Conservation (phyloP, 2,329 filamentous ascomycete genomes). For the Aspergillus sp. region DNA sequence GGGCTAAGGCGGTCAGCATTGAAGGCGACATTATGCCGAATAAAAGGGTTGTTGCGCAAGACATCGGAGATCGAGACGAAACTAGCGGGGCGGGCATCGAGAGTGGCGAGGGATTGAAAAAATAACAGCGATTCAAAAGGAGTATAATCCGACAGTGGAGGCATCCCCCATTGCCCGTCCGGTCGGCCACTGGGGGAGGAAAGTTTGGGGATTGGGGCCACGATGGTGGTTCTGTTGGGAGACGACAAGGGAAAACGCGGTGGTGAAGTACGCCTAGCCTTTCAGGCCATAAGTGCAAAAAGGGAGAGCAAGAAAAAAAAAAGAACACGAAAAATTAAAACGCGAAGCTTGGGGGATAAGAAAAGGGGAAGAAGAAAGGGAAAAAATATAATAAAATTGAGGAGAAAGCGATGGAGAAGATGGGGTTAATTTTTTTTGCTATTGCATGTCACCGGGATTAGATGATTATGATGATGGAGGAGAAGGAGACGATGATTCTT, state of each 20-base stretch:
- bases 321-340: slow-evolving; percentile 1
- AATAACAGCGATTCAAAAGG: slow-evolving; percentile 81
- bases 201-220: slow-evolving; percentile 32
- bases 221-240: slow-evolving; percentile 19
- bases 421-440: neutral
- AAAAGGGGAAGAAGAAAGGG: slow-evolving; percentile 8
- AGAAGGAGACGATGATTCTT: neutral
- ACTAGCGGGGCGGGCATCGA: slow-evolving; percentile 60
- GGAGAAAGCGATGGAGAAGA: slow-evolving; percentile 1
- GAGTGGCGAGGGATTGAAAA: slow-evolving; percentile 70
- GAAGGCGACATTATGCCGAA: slow-evolving; percentile 66
- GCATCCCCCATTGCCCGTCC: slow-evolving; percentile 50
- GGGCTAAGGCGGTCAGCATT: slow-evolving; percentile 70
- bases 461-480: neutral
- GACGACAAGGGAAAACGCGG: slow-evolving; percentile 3
- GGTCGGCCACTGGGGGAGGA: slow-evolving; percentile 31
- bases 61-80: slow-evolving; percentile 70
- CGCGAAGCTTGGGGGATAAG: neutral
- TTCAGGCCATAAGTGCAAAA: slow-evolving; percentile 18
- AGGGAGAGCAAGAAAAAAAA: neutral
- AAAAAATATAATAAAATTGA: slow-evolving; percentile 3
- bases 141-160: slow-evolving; percentile 64
- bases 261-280: slow-evolving; percentile 10
- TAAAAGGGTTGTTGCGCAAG: slow-evolving; percentile 67
- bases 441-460: neutral